Conservation (phyloP, 495 filamentous ascomycete species). For the Penicillium argentinense region DNA sequence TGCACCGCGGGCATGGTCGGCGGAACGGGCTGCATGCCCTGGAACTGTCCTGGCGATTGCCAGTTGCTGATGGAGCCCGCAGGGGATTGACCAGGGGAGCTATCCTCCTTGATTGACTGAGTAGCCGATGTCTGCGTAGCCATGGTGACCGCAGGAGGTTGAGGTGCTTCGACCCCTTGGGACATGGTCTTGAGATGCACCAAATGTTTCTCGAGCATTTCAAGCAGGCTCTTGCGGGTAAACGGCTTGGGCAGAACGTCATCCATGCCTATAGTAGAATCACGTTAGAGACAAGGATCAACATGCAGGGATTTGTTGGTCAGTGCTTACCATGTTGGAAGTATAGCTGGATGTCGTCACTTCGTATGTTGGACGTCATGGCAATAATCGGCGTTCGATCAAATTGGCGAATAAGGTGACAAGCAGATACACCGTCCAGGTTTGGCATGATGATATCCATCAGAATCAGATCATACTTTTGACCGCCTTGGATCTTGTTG, state of each 20-base stretch:
- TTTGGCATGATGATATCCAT: constrained; percentile 99
- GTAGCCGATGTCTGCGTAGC: constrained; percentile 51
- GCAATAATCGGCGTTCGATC: constrained; percentile 90
- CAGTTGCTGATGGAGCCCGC: constrained; percentile 65
- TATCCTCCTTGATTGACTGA: constrained; percentile 76
- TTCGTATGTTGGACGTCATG: constrained; percentile 98
- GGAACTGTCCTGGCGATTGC: constrained; percentile 71
- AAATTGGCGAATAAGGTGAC: constrained; percentile 88
- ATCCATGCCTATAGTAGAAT: constrained; percentile 79
- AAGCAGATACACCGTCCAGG: constrained; percentile 92
- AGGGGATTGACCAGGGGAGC: constrained; percentile 76
- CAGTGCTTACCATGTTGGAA: constrained; percentile 84
- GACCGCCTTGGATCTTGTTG: constrained; percentile 79
- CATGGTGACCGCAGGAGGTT: constrained; percentile 48
- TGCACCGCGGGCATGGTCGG: constrained; percentile 49
- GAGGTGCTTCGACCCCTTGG: constrained; percentile 55
- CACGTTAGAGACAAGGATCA: not conserved
- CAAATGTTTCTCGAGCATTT: constrained; percentile 87
- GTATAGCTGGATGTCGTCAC: constrained; percentile 95
- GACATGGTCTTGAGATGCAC: constrained; percentile 67
- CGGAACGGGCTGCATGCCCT: constrained; percentile 60
- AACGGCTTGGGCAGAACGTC: constrained; percentile 97
- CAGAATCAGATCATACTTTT: constrained; percentile 87
- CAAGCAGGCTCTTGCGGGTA: constrained; percentile 89
- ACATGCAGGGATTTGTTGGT: constrained; percentile 12